Conservation (phyloP, 371 early-diverging fungal genomes). For the Blakeslea trispora region DNA sequence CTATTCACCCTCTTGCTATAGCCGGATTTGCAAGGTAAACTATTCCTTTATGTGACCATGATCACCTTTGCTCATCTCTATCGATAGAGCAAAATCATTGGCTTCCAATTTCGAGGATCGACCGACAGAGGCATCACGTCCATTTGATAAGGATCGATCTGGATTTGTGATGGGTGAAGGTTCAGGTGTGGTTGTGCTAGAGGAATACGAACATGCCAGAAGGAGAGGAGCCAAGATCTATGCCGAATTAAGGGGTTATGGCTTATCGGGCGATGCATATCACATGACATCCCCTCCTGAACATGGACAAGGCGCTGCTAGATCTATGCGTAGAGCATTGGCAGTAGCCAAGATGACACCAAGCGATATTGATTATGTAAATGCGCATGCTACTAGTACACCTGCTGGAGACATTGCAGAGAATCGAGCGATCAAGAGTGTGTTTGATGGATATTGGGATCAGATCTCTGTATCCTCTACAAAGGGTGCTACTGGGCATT, state of each 20-base stretch:
- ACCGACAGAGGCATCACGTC: conserved; percentile 82
- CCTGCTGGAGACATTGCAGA: conserved; percentile 79
- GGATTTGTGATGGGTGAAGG: conserved; percentile 98
- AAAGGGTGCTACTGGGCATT: conserved; percentile 91
- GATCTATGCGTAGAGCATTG: conserved; percentile 86
- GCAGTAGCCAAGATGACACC: conserved; percentile 59
- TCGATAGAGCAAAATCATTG: conserved; percentile 76
- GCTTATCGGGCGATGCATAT: conserved; percentile 90
- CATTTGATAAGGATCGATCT: conserved; percentile 84
- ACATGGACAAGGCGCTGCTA: conserved; percentile 83
- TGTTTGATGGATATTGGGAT: conserved; percentile 66
- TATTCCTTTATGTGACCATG: not conserved
- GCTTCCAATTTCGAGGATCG: conserved; percentile 75
- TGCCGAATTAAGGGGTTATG: conserved; percentile 90
- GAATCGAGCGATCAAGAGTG: conserved; percentile 74
- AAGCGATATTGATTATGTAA: conserved; percentile 81
- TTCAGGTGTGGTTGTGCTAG: conserved; percentile 89
- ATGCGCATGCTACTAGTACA: conserved; percentile 97
- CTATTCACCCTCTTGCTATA: conserved; percentile 82
- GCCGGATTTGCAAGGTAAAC: conserved; percentile 85
- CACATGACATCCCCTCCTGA: conserved; percentile 94
- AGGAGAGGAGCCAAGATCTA: conserved; percentile 86
- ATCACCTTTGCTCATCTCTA: not conserved
- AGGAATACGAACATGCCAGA: conserved; percentile 89
- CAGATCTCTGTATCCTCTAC: conserved; percentile 81